phyloP scores from a whole-genome alignment of 176 grass and related monocot species.

The Oropetium thomaeum region DNA sequence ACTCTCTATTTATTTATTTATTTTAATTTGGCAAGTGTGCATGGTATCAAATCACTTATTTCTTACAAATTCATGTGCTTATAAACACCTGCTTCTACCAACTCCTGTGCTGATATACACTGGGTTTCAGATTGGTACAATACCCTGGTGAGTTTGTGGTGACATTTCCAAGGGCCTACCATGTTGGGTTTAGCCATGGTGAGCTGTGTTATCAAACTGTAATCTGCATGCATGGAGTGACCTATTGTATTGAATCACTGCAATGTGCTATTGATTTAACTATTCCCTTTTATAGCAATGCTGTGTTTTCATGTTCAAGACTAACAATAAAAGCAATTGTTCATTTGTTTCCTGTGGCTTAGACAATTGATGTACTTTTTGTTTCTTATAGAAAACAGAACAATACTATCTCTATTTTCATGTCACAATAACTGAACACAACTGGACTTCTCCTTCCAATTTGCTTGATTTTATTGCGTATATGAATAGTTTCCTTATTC shows the following conservation, averaged over 20 bases:
- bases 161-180: constrained; percentile 97
- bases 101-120: constrained; percentile 1
- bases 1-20: not conserved
- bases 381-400: not conserved
- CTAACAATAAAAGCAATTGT: not conserved
- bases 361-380: not conserved
- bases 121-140: constrained; percentile 81
- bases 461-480: not conserved
- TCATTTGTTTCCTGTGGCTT: not conserved
- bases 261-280: not conserved
- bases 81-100: not conserved
- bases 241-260: not conserved
- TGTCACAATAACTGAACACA: not conserved
- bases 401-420: not conserved
- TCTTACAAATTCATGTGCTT: not conserved
- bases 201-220: constrained; percentile 32
- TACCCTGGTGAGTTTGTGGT: constrained; percentile 97
- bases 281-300: not conserved
- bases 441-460: not conserved
- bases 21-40: not conserved
- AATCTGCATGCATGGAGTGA: not conserved
- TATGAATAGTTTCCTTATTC: not conserved
- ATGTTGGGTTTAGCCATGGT: constrained; percentile 97
- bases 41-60: not conserved
- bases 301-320: not conserved